phyloP scores from a whole-genome alignment of 2,329 filamentous ascomycete species.

The Botrytis pseudocinerea region DNA sequence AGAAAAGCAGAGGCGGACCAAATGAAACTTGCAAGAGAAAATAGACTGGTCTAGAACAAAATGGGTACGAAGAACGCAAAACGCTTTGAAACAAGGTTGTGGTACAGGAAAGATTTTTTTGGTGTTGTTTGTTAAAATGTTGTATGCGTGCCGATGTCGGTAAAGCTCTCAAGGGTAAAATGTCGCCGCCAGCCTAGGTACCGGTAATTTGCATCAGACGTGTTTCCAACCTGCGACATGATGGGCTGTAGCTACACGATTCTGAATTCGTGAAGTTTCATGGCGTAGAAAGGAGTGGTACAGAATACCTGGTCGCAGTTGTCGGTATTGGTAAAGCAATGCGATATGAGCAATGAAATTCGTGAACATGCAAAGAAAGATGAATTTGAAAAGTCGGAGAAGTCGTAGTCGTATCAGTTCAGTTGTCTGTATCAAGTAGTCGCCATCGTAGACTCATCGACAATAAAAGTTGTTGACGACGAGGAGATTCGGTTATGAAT shows the following conservation, averaged over 20 bases:
- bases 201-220: neutral
- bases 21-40: conserved; percentile 1
- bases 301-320: neutral
- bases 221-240: neutral
- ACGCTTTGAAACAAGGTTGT: neutral
- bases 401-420: neutral
- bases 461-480: neutral
- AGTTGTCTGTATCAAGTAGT: neutral
- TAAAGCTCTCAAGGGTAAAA: neutral
- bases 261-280: neutral
- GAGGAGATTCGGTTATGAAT: neutral
- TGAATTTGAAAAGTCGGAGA: neutral
- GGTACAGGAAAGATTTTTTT: neutral
- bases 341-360: conserved; percentile 12
- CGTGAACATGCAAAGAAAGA: neutral
- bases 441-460: neutral
- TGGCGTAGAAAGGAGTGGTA: neutral
- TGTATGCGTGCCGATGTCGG: neutral
- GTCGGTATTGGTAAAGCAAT: neutral
- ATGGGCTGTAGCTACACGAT: neutral
- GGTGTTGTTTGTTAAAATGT: conserved; percentile 1
- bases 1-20: neutral
- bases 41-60: neutral
- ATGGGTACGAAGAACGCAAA: neutral
- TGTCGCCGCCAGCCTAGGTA: neutral